Evolutionary conservation across 208 protist genomes (phyloP).

Genomic region (Kentomonas sorsogonicus): DNA sequence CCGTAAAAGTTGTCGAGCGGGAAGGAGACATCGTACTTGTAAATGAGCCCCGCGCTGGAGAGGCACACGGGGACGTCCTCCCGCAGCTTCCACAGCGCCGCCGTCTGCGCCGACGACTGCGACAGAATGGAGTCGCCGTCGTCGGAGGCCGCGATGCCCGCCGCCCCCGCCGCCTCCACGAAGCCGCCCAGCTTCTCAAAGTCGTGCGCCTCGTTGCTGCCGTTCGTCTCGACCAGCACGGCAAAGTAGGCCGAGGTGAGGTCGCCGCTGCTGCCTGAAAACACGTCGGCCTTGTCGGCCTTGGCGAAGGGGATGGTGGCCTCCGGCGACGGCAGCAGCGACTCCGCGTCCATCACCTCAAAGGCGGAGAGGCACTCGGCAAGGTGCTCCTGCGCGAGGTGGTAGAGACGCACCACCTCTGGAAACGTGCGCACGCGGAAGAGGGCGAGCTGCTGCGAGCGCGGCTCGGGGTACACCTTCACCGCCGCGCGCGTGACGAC

Average conservation of each 20-base stretch:
- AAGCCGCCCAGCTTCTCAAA: slow-evolving; percentile 64
- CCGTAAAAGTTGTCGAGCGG: slow-evolving; percentile 73
- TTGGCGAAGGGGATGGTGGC: slow-evolving; percentile 36
- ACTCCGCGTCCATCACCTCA: slow-evolving; percentile 90
- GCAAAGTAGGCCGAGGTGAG: slow-evolving; percentile 77
- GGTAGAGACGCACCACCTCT: slow-evolving; percentile 62
- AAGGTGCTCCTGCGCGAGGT: slow-evolving; percentile 73
- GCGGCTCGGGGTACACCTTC: slow-evolving; percentile 43
- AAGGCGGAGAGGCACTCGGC: slow-evolving; percentile 92
- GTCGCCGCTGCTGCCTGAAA: slow-evolving; percentile 35
- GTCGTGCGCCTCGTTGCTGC: slow-evolving; percentile 90
- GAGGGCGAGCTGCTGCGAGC: slow-evolving; percentile 81
- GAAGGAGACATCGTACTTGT: slow-evolving; percentile 83
- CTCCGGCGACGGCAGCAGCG: slow-evolving; percentile 53
- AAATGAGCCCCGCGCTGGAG: slow-evolving; percentile 43
- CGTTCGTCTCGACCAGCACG: slow-evolving; percentile 90
- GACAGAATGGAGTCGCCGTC: slow-evolving; percentile 53
- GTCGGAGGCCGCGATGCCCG: slow-evolving; percentile 23
- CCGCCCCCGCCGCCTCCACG: slow-evolving; percentile 30
- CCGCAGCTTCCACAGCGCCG: slow-evolving; percentile 60
- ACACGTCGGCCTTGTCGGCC: slow-evolving; percentile 35
- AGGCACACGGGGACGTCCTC: slow-evolving; percentile 66
- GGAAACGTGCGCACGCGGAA: slow-evolving; percentile 69
- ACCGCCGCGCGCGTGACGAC: slow-evolving; percentile 87
- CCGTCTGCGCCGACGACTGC: slow-evolving; percentile 45